Evolutionary conservation across 306 rosid species (phyloP).

Genomic region (Glycine soja): DNA sequence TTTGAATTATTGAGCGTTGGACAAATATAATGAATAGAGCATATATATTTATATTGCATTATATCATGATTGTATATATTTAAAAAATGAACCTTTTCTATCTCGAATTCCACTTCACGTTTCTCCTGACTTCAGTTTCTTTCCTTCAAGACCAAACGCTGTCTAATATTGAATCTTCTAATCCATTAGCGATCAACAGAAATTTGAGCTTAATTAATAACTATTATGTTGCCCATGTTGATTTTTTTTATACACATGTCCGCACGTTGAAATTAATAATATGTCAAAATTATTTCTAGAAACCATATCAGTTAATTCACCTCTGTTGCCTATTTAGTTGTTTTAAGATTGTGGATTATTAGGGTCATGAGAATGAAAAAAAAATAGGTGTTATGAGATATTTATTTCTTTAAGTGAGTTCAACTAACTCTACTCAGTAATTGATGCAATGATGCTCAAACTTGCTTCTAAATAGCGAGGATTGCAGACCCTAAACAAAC

Average conservation of each 20-base stretch:
- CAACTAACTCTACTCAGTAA: neutral
- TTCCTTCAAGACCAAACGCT: neutral
- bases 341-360: neutral
- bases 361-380: neutral
- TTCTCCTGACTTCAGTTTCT: neutral
- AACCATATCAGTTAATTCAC: neutral
- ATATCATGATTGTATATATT: neutral
- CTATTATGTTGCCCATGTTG: neutral
- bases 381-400: neutral
- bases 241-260: neutral
- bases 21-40: neutral
- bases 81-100: neutral
- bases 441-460: neutral
- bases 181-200: neutral
- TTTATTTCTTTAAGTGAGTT: neutral
- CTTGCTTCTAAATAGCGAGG: neutral
- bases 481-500: neutral
- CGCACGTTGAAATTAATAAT: neutral
- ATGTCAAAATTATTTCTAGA: neutral
- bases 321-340: neutral
- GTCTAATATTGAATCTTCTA: neutral
- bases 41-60: neutral
- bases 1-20: neutral
- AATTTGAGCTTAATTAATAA: constrained; percentile 4
- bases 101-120: neutral